Evolutionary conservation across 805 yeast species (phyloP), one percentile per base, ranked within the genome.

Genomic region (Maudiozyma saulgeensis): DNA sequence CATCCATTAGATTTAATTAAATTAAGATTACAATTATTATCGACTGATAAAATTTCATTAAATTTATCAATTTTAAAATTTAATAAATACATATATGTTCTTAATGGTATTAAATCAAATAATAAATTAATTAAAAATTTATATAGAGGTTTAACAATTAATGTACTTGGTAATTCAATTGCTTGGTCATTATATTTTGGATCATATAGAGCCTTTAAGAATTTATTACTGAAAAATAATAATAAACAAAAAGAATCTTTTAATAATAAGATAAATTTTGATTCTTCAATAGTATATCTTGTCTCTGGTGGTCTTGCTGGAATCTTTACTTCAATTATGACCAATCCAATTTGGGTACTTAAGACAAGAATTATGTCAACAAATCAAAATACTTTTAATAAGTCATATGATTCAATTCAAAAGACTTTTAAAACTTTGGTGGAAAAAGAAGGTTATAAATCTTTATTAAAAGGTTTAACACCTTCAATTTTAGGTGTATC

Each of bases 291-390:
- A 48, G 72, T 75, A 52, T 79, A 80, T 63, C 57, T 83, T 28
- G 48, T 68, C 3, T 68, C 83, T 44, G 85, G 89, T 2, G 75
- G 80, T 44, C 54, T 74, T 1, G 89, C 97, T 0, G 99, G 99
- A 0, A 60, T 81, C 40, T 59, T 81, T 5, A 87, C 96, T 0
- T 77, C 95, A 0, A 49, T 87, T 0, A 41, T 86, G 15, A 90
- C 99, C 0, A 93, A 89, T 61, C 99, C 99, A 0, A 77, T 91
- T 11, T 91, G 99, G 99, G 96, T 93, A 1, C 64, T 93, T 18
- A 93, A 93, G 66, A 93, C 99, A 0, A 74, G 98, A 53, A 83
- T 91, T 55, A 73, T 90, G 58, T 80, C 89, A 18, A 77, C 64
- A 13, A 60, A 62, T 43, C 46, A 51, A 23, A 38, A 34, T 16